Conservation (phyloP, 768 basidiomycete genomes). For the Botryobasidium botryosum region DNA sequence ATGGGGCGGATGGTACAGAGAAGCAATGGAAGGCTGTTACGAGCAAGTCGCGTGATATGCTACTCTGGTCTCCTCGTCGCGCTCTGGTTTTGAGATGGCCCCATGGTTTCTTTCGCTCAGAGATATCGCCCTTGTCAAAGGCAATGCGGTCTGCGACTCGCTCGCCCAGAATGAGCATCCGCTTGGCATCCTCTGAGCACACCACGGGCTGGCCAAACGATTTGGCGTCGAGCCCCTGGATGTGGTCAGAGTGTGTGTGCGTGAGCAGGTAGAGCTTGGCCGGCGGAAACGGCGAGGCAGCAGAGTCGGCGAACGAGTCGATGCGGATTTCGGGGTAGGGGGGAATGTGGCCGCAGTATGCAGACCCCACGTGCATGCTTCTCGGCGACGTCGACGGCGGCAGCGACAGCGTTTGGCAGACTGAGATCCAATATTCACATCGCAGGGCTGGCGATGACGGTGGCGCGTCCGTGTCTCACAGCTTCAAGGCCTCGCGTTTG, state of each 20-base stretch:
- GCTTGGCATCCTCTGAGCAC: constrained; percentile 71
- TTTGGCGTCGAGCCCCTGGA: constrained; percentile 54
- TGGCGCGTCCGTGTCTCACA: too few species aligned
- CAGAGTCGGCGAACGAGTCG: constrained; percentile 82
- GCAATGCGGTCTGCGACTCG: constrained; percentile 46
- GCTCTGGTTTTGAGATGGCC: constrained; percentile 48
- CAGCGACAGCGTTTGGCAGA: too few species aligned
- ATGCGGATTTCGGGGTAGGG: constrained; percentile 71
- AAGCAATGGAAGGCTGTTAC: too few species aligned
- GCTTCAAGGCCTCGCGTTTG: too few species aligned
- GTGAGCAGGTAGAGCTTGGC: constrained; percentile 55
- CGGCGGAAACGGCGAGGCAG: constrained; percentile 20
- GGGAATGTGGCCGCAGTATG: constrained; percentile 54
- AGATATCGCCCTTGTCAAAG: constrained; percentile 32
- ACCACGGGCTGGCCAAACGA: constrained; percentile 56
- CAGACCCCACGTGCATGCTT: constrained; percentile 61
- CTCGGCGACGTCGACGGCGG: too few species aligned
- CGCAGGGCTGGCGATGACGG: too few species aligned
- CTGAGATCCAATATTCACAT: too few species aligned
- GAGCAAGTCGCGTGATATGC: constrained; percentile 43
- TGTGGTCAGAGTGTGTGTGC: constrained; percentile 83
- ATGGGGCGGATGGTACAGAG: background rate
- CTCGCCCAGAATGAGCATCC: constrained; percentile 70
- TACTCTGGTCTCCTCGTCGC: constrained; percentile 29
- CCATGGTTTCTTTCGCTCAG: constrained; percentile 41